These are phyloP conservation scores for Adiantum capillusveneris DNA, from an alignment of 75 land plant species.

Conservation along the genomic window DNA sequence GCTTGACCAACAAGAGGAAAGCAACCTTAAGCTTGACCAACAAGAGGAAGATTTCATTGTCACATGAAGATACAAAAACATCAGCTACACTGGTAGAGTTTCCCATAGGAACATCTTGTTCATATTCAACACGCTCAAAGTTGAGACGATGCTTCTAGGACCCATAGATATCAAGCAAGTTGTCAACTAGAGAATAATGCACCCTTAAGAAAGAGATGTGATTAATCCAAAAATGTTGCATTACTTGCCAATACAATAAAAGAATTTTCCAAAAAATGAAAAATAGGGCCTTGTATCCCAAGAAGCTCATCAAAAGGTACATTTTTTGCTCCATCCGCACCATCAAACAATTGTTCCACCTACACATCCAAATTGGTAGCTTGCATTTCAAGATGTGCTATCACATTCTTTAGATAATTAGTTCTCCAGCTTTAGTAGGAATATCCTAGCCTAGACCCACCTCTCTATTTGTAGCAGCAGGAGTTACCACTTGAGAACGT, in stretches of 20 bases:
- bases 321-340: conserved; percentile 97
- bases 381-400: conserved; percentile 78
- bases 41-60: too few relatives aligned
- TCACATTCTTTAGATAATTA: conserved; percentile 84
- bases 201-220: conserved; percentile 79
- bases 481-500: conserved; percentile 6
- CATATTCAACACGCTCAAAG: neutral
- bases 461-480: conserved; percentile 47
- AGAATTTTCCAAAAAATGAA: conserved; percentile 94
- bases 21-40: too few relatives aligned
- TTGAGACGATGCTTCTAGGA: neutral
- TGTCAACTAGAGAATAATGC: conserved; percentile 52
- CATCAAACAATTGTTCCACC: conserved; percentile 99
- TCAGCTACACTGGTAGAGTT: neutral
- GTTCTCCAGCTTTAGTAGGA: conserved; percentile 80
- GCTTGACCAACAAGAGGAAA: too few relatives aligned
- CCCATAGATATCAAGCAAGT: conserved; percentile 47
- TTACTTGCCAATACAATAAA: conserved; percentile 94
- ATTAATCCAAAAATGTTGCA: conserved; percentile 85
- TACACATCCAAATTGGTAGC: conserved; percentile 90
- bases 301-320: conserved; percentile 99
- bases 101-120: neutral
- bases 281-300: conserved; percentile 98
- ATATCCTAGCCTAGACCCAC: conserved; percentile 56
- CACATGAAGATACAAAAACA: too few relatives aligned